Evolutionary conservation across 495 filamentous ascomycete genomes (phyloP), one percentile per base, ranked within the genome.

Genomic region (Tetracladium setigerum): DNA sequence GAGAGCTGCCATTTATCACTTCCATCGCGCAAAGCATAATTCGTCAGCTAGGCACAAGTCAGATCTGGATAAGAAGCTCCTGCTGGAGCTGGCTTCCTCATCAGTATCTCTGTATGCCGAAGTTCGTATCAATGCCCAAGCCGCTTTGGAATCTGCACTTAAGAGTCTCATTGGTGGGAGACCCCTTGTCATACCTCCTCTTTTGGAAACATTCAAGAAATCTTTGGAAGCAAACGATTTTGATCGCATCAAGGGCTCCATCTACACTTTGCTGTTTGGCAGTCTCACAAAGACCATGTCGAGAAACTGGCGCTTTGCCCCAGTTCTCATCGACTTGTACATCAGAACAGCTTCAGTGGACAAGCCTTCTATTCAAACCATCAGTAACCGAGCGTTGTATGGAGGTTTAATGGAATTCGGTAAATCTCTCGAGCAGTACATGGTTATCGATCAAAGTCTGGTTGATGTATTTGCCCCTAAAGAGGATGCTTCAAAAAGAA

Each of bases 21-120:
- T 95, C 49, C 89, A 95, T 64, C 84, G 92, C 22, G 71, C 96
- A 31, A 82, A 90, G 46, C 90, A 96, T 64, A 97, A 99, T 55
- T 84, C 91, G 34, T 82, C 86, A 4, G 84, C 91, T 27, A 77
- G 92, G 34, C 83, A 82, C 22, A 86, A 87, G 54, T 91, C 87
- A 19, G 80, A 85, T 14, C 74, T 97, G 16, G 89, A 96, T 62
- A 87, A 86, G 59, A 73, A 72, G 8, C 68, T 99, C 10, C 73
- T 99, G 1, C 67, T 91, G 19, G 92, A 97, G 62, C 77, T 99
- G 32, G 90, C 89, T 17, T 76, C 91, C 56, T 95, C 90, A 1
- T 86, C 84, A 48, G 86, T 95, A 19, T 95, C 90, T n/a, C 69
- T 87, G 14, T 99, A 99, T 60, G 89, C 92, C 0, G 92, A 99